These are phyloP conservation scores for Botrytis galanthina DNA, from an alignment of 2,329 filamentous ascomycete genomes.

Conservation along the genomic window DNA sequence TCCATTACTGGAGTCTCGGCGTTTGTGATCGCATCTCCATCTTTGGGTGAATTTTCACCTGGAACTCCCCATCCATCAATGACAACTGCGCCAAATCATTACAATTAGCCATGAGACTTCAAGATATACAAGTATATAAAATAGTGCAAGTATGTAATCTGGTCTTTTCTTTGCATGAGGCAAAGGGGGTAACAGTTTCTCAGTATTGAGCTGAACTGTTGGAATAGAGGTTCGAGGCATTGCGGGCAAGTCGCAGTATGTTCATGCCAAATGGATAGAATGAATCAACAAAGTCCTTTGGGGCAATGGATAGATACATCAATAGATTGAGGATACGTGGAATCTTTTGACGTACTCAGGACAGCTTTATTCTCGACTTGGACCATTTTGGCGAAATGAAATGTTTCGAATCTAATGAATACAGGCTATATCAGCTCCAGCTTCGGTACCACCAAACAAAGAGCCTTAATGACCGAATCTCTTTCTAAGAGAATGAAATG, in stretches of 20 bases:
- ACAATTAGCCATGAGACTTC: conserved; percentile 60
- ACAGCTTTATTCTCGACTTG: conserved; percentile 65
- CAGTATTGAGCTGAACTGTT: conserved; percentile 19
- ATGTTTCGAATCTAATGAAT: conserved; percentile 17
- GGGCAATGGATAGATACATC: neutral
- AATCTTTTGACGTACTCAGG: conserved; percentile 52
- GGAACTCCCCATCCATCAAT: conserved; percentile 98
- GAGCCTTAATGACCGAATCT: neutral
- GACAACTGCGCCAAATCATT: conserved; percentile 69
- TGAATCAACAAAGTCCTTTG: neutral
- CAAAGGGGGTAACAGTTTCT: conserved; percentile 16
- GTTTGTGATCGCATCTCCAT: conserved; percentile 93
- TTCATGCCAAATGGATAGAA: conserved; percentile 10
- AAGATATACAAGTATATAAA: conserved; percentile 55
- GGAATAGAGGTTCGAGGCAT: conserved; percentile 19
- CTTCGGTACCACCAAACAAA: conserved; percentile 24
- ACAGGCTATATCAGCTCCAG: conserved; percentile 24
- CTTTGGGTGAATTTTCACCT: conserved; percentile 71
- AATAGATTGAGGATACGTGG: conserved; percentile 36
- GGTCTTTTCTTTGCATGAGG: conserved; percentile 10
- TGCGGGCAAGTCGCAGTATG: neutral
- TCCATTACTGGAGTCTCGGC: conserved; percentile 96
- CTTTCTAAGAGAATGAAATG: neutral
- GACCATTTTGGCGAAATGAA: conserved; percentile 48
- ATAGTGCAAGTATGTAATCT: conserved; percentile 45